Base-by-base conservation (phyloP, 208 protist species). In the Ichthyophonus hoferi region DNA sequence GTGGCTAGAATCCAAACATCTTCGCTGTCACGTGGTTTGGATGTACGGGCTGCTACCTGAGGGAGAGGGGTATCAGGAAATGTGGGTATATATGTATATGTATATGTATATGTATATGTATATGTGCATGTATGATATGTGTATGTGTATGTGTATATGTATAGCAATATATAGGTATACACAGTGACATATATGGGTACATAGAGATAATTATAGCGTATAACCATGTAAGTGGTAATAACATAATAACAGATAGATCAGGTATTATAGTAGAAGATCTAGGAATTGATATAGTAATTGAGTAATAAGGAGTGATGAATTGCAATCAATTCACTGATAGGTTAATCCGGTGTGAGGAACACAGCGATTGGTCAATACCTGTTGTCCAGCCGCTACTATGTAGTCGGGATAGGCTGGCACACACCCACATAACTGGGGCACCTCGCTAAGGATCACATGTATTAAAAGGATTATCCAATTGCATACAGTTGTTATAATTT, bases 1-100 rank as follows among this genome's bases (percentile, higher is more conserved):
- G 81, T 85, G 0, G 81, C 81, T 17, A 85, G 40, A 58, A 85
- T 85, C 81, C 81, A 85, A 7, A 85, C 81, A 31, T 43, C 39
- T 37, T 85, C 81, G 7, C 12, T n/a, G n/a, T 85, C 81, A 50
- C 81, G 81, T 0, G 81, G 81, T 38, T 85, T 85, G 40, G n/a
- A 41, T 58, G 39, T 85, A 12, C 38, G 24, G 12, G 81, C 81
- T 37, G 81, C 81, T 38, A 85, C 81, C 12, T 85, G 81, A n/a
- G 50, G 7, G 50, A n/a, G 50, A n/a, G 50, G 7, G 50, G 7
- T 7, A n/a, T 7, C 24, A 24, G 7, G 50, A 67, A 67, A 67
- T 67, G 50, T 7, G 24, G 24, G 50, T 67, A 24, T 67, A 67
- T 67, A 24, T 67, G 50, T 24, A 67, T 67, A 24, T 67, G 50